Conservation (phyloP, 306 rosid genomes). For the Quercus wislizeni region DNA sequence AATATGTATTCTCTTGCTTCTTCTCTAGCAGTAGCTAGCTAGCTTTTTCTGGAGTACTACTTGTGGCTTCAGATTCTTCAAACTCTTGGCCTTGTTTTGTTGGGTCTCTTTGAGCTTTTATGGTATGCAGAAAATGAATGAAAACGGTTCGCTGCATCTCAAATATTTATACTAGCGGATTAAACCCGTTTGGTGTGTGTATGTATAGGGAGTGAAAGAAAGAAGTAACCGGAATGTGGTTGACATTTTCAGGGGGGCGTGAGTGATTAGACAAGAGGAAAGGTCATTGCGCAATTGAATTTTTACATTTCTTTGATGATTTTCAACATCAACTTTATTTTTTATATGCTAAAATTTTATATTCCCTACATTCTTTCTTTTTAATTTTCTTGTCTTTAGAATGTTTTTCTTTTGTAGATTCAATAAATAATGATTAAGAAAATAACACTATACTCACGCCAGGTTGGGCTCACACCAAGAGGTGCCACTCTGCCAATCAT, state of each 20-base stretch:
- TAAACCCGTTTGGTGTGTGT: conserved; percentile 7
- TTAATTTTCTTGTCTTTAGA: not conserved
- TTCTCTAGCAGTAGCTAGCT: not conserved
- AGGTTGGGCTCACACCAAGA: conserved; percentile 3
- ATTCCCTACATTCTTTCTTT: not conserved
- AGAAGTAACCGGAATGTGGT: conserved; percentile 49
- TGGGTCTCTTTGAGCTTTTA: conserved; percentile 14
- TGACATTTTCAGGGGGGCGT: conserved; percentile 50
- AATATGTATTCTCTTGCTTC: not conserved
- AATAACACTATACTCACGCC: conserved; percentile 11
- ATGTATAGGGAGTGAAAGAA: conserved; percentile 22
- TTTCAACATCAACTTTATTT: not conserved
- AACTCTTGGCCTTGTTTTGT: not conserved
- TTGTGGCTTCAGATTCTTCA: conserved; percentile 24
- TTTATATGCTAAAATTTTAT: not conserved
- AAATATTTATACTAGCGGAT: conserved; percentile 54
- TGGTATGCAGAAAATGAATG: conserved; percentile 48
- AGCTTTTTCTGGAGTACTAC: not conserved
- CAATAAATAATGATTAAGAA: not conserved
- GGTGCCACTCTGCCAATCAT: not conserved
- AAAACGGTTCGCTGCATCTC: conserved; percentile 69
- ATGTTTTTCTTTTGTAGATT: not conserved
- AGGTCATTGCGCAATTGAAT: conserved; percentile 45
- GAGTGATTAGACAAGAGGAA: conserved; percentile 63
- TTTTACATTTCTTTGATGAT: conserved; percentile 18